These are phyloP conservation scores for Dictyostelium firmibasis DNA, from an alignment of 78 protist species.

Conservation along the genomic window DNA sequence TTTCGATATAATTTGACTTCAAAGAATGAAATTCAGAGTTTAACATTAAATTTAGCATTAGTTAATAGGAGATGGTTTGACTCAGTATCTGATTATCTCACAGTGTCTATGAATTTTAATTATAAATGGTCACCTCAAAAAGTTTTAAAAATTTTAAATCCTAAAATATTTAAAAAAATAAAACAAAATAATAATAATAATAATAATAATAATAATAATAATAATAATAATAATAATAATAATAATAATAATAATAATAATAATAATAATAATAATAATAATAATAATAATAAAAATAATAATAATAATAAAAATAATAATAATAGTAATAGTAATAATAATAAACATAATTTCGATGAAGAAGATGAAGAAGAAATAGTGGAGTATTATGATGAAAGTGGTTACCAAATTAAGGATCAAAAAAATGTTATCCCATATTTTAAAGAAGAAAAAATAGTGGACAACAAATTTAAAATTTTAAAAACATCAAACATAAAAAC, in stretches of 20 bases:
- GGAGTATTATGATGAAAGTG: background rate
- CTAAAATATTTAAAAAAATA: background rate
- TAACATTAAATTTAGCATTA: background rate
- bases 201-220: no score
- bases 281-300: no score
- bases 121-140: background rate
- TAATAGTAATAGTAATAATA: background rate
- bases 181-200: no score
- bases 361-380: background rate
- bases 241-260: no score
- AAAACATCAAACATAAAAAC: background rate
- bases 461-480: no score
- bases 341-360: no score
- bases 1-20: background rate
- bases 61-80: background rate
- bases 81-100: background rate
- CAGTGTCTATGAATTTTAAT: background rate
- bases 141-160: background rate
- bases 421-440: no score
- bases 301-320: no score
- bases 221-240: no score
- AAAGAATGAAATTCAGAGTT: background rate
- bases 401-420: background rate
- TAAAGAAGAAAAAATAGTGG: background rate
- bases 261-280: no score